These are phyloP conservation scores for Emergomyces pasteurianus DNA, from an alignment of 2,329 filamentous ascomycete genomes.

Conservation along the genomic window DNA sequence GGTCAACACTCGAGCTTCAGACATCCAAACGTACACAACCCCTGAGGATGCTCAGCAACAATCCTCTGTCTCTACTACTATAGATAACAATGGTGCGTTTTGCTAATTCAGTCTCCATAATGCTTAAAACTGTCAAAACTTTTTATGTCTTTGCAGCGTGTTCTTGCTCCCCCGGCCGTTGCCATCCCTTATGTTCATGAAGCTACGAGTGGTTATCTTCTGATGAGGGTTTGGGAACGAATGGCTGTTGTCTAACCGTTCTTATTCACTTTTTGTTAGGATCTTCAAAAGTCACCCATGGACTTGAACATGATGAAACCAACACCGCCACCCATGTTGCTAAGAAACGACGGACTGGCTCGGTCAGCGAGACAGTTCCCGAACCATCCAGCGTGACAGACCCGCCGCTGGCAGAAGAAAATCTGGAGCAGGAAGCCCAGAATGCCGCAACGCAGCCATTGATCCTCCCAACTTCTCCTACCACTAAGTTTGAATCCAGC, in stretches of 20 bases:
- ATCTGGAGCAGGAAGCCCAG: slow-evolving; percentile 7
- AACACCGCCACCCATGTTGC: slow-evolving; percentile 23
- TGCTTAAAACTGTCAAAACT: background rate
- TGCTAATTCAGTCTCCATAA: background rate
- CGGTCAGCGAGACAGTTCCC: slow-evolving; percentile 14
- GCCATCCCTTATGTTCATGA: background rate
- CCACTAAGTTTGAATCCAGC: slow-evolving; percentile 12
- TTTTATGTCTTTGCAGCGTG: background rate
- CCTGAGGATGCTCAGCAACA: slow-evolving; percentile 17
- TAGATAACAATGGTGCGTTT: slow-evolving; percentile 25
- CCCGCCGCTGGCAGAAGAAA: background rate
- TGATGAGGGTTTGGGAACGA: background rate
- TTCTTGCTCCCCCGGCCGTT: background rate
- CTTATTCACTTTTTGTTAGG: slow-evolving; percentile 6
- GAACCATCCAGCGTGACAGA: background rate
- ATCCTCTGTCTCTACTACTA: slow-evolving; percentile 16
- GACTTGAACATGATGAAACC: slow-evolving; percentile 21
- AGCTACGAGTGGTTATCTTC: background rate
- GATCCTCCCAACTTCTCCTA: background rate
- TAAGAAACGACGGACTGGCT: slow-evolving; percentile 30
- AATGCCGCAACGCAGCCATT: background rate
- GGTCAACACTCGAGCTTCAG: slow-evolving; percentile 21
- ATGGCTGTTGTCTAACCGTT: background rate
- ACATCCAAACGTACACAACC: slow-evolving; percentile 20
- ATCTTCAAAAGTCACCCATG: slow-evolving; percentile 21